Conservation (phyloP, 345 rosid genomes). For the Boechera retrofracta region DNA sequence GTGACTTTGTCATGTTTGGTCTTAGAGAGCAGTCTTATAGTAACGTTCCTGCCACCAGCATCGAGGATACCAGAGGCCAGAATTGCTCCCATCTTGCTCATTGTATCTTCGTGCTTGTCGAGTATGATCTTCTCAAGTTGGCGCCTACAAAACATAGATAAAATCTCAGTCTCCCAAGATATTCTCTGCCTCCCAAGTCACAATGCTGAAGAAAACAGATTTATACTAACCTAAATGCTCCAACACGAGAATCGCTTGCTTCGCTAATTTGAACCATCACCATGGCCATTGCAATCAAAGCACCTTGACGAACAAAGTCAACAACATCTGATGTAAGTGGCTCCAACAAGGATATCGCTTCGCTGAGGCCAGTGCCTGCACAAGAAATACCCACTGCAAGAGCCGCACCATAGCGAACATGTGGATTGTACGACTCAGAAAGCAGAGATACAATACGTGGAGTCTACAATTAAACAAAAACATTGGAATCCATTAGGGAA, state of each 20-base stretch:
- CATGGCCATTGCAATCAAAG: slow-evolving; percentile 99
- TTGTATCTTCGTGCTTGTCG: slow-evolving; percentile 97
- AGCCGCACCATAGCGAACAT: slow-evolving; percentile 99
- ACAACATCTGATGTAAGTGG: slow-evolving; percentile 97
- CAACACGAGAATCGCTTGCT: slow-evolving; percentile 98
- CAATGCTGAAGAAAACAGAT: slow-evolving; percentile 20
- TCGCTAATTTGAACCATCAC: slow-evolving; percentile 96
- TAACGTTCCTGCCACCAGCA: slow-evolving; percentile 99
- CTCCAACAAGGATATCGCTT: slow-evolving; percentile 98
- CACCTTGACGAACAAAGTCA: slow-evolving; percentile 99
- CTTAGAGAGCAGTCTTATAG: slow-evolving; percentile 91
- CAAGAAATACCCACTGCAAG: slow-evolving; percentile 99
- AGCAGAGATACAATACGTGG: slow-evolving; percentile 95
- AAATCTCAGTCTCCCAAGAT: slow-evolving; percentile 14
- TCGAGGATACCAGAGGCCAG: slow-evolving; percentile 97
- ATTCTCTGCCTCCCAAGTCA: slow-evolving; percentile 1
- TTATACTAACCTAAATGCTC: slow-evolving; percentile 76
- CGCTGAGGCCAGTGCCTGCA: slow-evolving; percentile 98
- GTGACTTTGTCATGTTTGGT: slow-evolving; percentile 95
- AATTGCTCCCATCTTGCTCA: slow-evolving; percentile 99
- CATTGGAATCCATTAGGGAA: slow-evolving; percentile 30
- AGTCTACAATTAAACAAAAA: slow-evolving; percentile 61
- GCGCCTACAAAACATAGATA: slow-evolving; percentile 55
- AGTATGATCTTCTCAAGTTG: slow-evolving; percentile 93
- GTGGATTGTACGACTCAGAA: slow-evolving; percentile 98